phyloP scores from a whole-genome alignment of 805 yeast genomes.

The Torulaspora franciscae region DNA sequence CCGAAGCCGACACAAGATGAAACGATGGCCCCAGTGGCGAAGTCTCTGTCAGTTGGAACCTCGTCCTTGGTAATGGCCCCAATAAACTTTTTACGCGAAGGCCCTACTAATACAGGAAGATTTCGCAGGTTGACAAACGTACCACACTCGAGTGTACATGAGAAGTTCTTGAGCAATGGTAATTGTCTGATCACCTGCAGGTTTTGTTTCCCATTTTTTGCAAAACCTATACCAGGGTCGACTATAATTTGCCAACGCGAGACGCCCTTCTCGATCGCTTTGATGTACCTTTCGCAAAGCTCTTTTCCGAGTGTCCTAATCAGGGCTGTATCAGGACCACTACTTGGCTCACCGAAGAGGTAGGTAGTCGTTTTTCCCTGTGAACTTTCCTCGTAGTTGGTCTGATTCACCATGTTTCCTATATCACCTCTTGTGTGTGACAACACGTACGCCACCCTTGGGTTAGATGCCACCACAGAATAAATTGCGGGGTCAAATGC shows the following conservation, averaged over 20 bases:
- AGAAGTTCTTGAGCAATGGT: constrained; percentile 46
- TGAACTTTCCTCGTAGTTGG: constrained; percentile 45
- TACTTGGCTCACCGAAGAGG: constrained; percentile 13
- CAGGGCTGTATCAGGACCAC: constrained; percentile 35
- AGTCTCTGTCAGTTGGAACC: constrained; percentile 55
- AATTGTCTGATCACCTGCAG: constrained; percentile 53
- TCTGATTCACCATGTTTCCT: constrained; percentile 58
- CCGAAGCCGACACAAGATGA: constrained; percentile 69
- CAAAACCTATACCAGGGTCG: constrained; percentile 97
- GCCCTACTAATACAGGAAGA: constrained; percentile 73
- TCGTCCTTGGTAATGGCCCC: constrained; percentile 63
- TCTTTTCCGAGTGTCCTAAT: constrained; percentile 62
- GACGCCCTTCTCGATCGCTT: constrained; percentile 60
- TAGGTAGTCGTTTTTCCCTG: constrained; percentile 16
- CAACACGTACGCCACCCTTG: constrained; percentile 67
- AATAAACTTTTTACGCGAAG: constrained; percentile 83
- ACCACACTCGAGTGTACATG: constrained; percentile 27
- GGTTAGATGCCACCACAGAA: constrained; percentile 58
- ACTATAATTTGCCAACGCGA: constrained; percentile 84
- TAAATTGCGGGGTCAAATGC: constrained; percentile 62
- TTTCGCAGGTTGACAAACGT: constrained; percentile 31
- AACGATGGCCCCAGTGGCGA: constrained; percentile 73
- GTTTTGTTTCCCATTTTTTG: constrained; percentile 74
- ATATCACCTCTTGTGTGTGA: constrained; percentile 86
- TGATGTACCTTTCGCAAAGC: constrained; percentile 48